Base-by-base conservation (phyloP, 331 rosid species). In the Acacia pycnantha region DNA sequence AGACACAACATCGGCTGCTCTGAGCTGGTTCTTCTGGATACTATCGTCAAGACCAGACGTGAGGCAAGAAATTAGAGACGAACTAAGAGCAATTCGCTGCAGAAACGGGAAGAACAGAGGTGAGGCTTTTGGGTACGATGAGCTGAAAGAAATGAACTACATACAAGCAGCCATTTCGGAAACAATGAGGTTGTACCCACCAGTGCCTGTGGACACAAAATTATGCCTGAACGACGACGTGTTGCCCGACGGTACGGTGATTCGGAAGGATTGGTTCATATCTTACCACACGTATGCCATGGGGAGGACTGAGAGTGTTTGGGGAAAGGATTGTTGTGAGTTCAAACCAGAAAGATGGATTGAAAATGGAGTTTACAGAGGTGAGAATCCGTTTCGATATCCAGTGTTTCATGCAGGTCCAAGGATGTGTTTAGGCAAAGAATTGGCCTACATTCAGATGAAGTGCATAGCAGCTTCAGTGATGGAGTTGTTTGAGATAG, bases 361-460 rank as follows among this genome's bases (percentile, higher is more conserved):
- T 3, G 84, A 90, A 11, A 87, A 88, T 6, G 96, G 95, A 0
- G 56, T 73, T 0, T 90, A n/a, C 22, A 51, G 78, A 77, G 58
- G 12, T 1, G 94, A 90, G 80, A 89, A 83, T 41, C 86, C 90
- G 73, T 94, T 90, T 44, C 81, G 88, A 68, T 90, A 11, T 54
- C 91, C 97, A 18, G 84, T 88, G 15, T 94, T 94, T 21, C 97
- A 92, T 8, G 98, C 86, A 0, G 95, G 98, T 14, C 94, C 93
- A 0, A 88, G 98, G 19, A 65, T 88, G 89, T 94, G 97, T 47
- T 53, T 94, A 0, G 97, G 97, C 0, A 90, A 89, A 18, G 97
- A 94, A 1, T 74, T 94, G 93, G 93, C 93, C 2, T 92, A 87
- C 14, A 87, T 89, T 82, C 97, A 94, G 86, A 94, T 94, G 98